Conservation (phyloP, 176 grass and related monocot genomes). For the Secale cereale region DNA sequence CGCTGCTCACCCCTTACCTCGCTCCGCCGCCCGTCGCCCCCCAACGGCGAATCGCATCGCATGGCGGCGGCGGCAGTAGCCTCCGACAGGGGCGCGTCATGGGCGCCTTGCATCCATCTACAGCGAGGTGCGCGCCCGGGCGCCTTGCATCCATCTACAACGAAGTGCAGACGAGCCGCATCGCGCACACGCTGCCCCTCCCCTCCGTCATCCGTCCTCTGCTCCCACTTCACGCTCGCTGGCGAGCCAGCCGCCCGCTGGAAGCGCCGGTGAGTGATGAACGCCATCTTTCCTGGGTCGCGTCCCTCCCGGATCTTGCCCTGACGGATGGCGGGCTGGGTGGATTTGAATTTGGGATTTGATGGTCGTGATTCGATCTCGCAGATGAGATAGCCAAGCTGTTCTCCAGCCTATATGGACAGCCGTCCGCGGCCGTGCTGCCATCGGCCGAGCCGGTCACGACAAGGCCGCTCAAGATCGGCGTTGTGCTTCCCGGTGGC, state of each 20-base stretch:
- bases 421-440: no score
- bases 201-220: constrained; percentile 67
- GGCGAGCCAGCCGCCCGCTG: constrained; percentile 64
- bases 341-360: background rate
- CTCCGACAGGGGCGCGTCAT: constrained; percentile 38
- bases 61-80: constrained; percentile 47
- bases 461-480: no score
- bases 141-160: constrained; percentile 75
- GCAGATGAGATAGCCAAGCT: no score
- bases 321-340: constrained; percentile 6
- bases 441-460: no score
- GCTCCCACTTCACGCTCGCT: constrained; percentile 43
- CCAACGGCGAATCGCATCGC: background rate
- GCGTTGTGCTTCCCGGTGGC: no score
- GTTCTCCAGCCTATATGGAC: no score
- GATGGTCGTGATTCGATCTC: no score
- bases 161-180: constrained; percentile 87
- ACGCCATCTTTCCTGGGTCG: no score
- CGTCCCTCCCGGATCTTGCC: background rate
- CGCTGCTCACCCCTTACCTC: no score
- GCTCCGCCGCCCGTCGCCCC: background rate
- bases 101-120: constrained; percentile 66
- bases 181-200: constrained; percentile 71
- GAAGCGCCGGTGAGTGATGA: constrained; percentile 50
- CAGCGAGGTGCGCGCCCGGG: constrained; percentile 65